These are phyloP conservation scores for Ophiobolus disseminans DNA, from an alignment of 2,329 filamentous ascomycete species.

Conservation along the genomic window DNA sequence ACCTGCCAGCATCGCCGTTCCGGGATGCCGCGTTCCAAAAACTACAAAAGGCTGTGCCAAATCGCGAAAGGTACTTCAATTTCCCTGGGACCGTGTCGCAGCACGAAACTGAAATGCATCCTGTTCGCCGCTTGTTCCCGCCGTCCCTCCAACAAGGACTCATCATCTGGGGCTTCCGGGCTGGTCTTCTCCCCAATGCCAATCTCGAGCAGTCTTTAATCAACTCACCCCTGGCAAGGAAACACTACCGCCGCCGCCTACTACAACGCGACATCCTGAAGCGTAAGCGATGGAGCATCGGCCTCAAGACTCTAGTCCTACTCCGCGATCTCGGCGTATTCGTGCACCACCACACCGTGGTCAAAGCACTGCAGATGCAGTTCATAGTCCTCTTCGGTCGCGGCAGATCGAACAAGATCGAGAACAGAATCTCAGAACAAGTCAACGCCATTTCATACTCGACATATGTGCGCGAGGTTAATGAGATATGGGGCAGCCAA, in stretches of 20 bases:
- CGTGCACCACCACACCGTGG: conserved; percentile 33
- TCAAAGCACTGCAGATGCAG: conserved; percentile 34
- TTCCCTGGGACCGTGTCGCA: conserved; percentile 17
- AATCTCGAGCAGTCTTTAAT: conserved; percentile 35
- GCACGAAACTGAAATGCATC: conserved; percentile 21
- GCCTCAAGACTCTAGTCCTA: conserved; percentile 35
- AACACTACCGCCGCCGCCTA: conserved; percentile 32
- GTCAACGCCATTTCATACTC: conserved; percentile 28
- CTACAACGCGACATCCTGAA: conserved; percentile 22
- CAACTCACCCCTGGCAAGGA: conserved; percentile 21
- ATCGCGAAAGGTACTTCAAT: conserved; percentile 24
- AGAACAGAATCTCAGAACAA: conserved; percentile 36
- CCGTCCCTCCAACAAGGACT: conserved; percentile 36
- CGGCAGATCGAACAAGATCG: conserved; percentile 22
- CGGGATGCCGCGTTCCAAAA: conserved; percentile 26
- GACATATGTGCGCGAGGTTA: conserved; percentile 35
- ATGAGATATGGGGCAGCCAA: conserved; percentile 37
- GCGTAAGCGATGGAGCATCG: conserved; percentile 36
- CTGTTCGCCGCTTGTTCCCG: conserved; percentile 36
- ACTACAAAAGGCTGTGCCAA: conserved; percentile 22
- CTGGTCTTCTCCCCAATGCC: conserved; percentile 33
- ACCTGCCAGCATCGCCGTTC: conserved; percentile 30
- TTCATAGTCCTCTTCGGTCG: conserved; percentile 41
- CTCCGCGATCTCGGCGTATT: conserved; percentile 38
- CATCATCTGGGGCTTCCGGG: conserved; percentile 45